These are phyloP conservation scores for Ceratobasidium sp. DNA, from an alignment of 1,284 basidiomycete genomes.

Conservation along the genomic window DNA sequence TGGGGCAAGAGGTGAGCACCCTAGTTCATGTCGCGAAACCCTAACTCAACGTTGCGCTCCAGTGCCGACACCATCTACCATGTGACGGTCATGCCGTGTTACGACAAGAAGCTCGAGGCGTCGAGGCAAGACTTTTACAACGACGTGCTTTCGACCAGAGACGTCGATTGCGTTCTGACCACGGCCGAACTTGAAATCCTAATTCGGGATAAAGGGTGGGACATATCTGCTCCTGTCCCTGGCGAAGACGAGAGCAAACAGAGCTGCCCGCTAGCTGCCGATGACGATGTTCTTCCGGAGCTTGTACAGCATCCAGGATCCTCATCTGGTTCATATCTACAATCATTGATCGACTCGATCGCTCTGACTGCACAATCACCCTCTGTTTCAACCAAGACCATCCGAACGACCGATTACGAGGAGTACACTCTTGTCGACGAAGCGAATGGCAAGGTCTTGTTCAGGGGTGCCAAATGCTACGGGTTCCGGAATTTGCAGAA, in stretches of 20 bases:
- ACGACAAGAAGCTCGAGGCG: conserved; percentile 99
- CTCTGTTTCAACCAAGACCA: conserved; percentile 66
- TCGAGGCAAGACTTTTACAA: conserved; percentile 91
- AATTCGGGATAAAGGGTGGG: conserved; percentile 84
- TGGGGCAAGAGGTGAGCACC: conserved; percentile 73
- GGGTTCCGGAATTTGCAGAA: conserved; percentile 99
- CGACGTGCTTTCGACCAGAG: conserved; percentile 79
- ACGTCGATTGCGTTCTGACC: conserved; percentile 97
- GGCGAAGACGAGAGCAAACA: conserved; percentile 56
- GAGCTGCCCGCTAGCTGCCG: conserved; percentile 40
- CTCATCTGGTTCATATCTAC: conserved; percentile 94
- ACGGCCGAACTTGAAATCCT: conserved; percentile 94
- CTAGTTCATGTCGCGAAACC: no score
- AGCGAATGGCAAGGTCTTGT: conserved; percentile 69
- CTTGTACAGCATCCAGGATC: conserved; percentile 83
- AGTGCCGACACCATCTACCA: conserved; percentile 92
- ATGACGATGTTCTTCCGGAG: conserved; percentile 65
- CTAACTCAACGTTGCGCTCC: conserved; percentile 32
- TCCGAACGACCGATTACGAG: conserved; percentile 73
- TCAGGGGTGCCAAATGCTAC: conserved; percentile 95
- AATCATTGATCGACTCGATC: conserved; percentile 70
- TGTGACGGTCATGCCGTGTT: conserved; percentile 98
- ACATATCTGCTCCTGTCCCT: conserved; percentile 68
- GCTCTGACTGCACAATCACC: conserved; percentile 62
- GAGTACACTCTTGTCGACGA: conserved; percentile 66